Evolutionary conservation across 257 asterid species (phyloP), one percentile per base, ranked within the genome.

Genomic region (Nicotiana noctiflora): DNA sequence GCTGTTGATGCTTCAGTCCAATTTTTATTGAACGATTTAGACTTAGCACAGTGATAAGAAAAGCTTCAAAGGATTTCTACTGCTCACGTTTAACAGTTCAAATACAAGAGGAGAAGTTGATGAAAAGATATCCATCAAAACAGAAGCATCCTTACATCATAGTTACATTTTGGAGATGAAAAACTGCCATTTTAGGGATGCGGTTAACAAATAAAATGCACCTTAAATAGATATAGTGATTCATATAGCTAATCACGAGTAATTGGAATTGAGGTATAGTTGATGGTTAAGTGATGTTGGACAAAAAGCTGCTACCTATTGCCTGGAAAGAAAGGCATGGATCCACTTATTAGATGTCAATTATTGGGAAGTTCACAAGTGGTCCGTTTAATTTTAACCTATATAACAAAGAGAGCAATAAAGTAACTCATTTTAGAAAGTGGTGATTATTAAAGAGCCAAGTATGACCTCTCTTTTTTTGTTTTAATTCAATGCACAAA

Each of bases 101-200:
- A 72, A 72, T 49, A 59, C 23, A 72, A 46, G 60, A 72, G 51
- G 60, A 72, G 40, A 72, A 72, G 61, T 72, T 72, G 61, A 51
- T 13, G 55, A 51, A 51, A 51, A 51, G 78, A 72, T 72, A 56
- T 72, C 60, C 60, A 72, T 46, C 60, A 72, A 21, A 72, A 72
- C 15, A 46, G 40, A 72, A 72, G 78, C 78, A 49, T 23, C 61
- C 60, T 72, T 72, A 7, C 40, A 46, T 72, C 40, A 23, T 72
- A 72, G 4, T 46, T 46, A 23, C 40, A 49, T 72, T 72, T 21
- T 49, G 34, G 9, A 46, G 15, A 72, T 72, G 78, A 19, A 72
- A 68, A 70, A 70, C 60, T 72, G 60, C 23, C 23, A 72, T 23
- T 49, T 46, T 21, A 46, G 8, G 59, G 59, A 72, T 18, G 8